Base-by-base conservation (phyloP, 305 asterid species). In the Rubia balearica region DNA sequence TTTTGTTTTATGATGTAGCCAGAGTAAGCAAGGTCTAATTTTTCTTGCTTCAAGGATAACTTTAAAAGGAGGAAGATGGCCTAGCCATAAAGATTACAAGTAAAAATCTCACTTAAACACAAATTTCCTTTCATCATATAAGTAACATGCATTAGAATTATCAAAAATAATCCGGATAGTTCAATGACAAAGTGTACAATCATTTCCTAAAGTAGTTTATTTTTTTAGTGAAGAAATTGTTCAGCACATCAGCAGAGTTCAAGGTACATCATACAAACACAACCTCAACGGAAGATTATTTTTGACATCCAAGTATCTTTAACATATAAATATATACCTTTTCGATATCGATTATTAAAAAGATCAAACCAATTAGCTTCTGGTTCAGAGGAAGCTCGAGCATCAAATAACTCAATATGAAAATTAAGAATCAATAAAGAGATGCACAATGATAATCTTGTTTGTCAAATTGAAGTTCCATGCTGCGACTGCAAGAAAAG, bases 321-420 rank as follows among this genome's bases (percentile, higher is more conserved):
- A 41, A 62, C 49, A 49, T 70, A 33, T 61, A 61, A 77, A 75
- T 74, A 76, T 62, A 75, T 80, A 93, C 97, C 96, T 89, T 89
- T 91, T 82, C 85, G 63, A 76, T 94, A 94, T 53, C 95, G 95
- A 76, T 90, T 77, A 73, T 95, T 24, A 24, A 24, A 24, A 24
- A 24, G 24, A 24, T 24, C 24, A 24, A 24, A 24, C 24, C 24
- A 24, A 24, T 24, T 24, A 24, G 96, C 98, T 77, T 93, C 97
- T 13, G 87, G 86, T 82, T 85, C 97, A 10, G 87, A 77, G 72
- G 96, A 83, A 74, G 92, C 91, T 74, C 68, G 90, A 61, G 88
- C 78, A 74, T 96, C 36, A 30, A 30, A 30, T 30, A 30, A 30
- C 36, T 3, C 36, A 0, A 30, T 30, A 30, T 30, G 36, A 30